These are phyloP conservation scores for Trichoderma gamsii DNA, from an alignment of 495 filamentous ascomycete genomes.

Conservation along the genomic window DNA sequence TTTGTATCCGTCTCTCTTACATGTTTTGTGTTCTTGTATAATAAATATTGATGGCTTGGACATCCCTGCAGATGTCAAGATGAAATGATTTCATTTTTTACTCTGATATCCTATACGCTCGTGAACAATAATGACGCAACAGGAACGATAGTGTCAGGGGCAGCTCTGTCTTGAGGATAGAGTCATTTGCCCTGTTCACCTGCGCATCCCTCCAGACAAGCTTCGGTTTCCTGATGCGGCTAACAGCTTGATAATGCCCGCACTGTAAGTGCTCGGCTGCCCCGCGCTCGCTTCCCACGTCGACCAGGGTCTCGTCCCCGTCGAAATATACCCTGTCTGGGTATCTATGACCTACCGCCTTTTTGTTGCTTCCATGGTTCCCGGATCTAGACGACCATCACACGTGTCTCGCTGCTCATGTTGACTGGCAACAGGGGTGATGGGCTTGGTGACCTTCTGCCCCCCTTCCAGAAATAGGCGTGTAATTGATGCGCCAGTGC, in stretches of 20 bases:
- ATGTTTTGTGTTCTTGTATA: neutral
- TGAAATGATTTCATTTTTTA: too few relatives aligned
- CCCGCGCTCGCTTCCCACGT: neutral
- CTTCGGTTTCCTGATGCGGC: neutral
- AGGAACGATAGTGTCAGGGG: too few relatives aligned
- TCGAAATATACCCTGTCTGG: neutral
- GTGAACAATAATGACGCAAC: too few relatives aligned
- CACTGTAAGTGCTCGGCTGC: neutral
- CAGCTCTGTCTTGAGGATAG: too few relatives aligned
- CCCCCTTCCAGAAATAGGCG: neutral
- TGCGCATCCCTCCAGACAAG: constrained; percentile 10
- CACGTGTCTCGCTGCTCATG: neutral
- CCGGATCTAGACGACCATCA: neutral
- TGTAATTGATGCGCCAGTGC: too few relatives aligned
- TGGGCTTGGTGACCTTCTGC: neutral
- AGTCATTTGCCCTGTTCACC: too few relatives aligned
- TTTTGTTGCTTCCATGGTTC: neutral
- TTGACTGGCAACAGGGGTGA: neutral
- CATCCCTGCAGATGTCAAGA: too few relatives aligned
- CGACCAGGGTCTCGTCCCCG: neutral
- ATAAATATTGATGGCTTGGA: too few relatives aligned
- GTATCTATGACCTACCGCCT: neutral
- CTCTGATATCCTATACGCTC: too few relatives aligned
- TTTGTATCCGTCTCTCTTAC: neutral
- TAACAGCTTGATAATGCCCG: neutral